Base-by-base conservation (phyloP, 352 stramenopile genomes). In the Pythium pectinolyticum region DNA sequence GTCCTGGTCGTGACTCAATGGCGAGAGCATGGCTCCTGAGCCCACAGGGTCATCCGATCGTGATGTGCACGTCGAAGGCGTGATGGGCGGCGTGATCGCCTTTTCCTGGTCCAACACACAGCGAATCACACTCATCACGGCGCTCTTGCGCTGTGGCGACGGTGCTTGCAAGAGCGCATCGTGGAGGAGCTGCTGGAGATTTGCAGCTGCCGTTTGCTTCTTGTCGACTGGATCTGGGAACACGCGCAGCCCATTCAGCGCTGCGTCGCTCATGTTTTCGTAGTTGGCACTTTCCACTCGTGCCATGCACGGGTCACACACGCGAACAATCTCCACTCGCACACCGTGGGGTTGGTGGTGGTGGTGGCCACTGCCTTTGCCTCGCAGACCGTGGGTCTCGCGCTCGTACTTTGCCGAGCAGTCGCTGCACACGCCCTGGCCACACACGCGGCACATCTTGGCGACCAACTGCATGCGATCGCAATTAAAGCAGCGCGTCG, bases 261-360 rank as follows among this genome's bases (percentile, higher is more conserved):
- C 68, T 0, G 61, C 11, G 9, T 66, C 56, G 5, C 55, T 66
- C 35, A 81, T 59, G 58, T 43, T 9, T 22, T 56, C 57, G 62
- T 88, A 90, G 58, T 87, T 72, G 25, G 77, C 77, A 9, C 70
- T 66, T 35, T 87, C 71, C 30, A 90, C 77, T 30, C 81, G 81
- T 20, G 74, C 63, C 41, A 83, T 66, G 46, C 81, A 90, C 58
- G 75, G 70, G 48, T 78, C 66, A 25, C 81, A 90, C 24, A 90
- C 71, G 25, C 75, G 70, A 9, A 86, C 72, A 11, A 45, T 48
- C 28, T 74, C 53, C 28, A 77, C 45, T 12, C 57, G 57, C 25
- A 64, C 22, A 7, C 2, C 35, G 17, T 34, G 52, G 32, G n/a
- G n/a, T n/a, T 34, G 50, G 22, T 34, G 11, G 30, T 31, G 20